Conservation (phyloP, 2,329 filamentous ascomycete genomes). For the Exserohilum rostratum region DNA sequence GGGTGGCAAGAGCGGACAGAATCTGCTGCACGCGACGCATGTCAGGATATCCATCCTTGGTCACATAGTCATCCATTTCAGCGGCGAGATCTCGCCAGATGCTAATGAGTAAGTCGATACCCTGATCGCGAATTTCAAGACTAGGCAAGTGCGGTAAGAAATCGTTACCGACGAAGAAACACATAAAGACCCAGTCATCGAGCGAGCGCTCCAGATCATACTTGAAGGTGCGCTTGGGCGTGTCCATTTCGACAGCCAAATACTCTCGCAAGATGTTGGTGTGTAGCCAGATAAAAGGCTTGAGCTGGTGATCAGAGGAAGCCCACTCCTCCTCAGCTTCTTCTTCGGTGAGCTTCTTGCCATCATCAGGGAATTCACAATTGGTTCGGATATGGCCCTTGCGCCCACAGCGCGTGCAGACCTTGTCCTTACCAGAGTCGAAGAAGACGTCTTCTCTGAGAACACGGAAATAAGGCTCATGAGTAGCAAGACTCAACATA, state of each 20-base stretch:
- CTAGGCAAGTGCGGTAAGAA: slow-evolving; percentile 97
- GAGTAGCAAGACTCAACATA: slow-evolving; percentile 95
- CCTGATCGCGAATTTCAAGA: slow-evolving; percentile 94
- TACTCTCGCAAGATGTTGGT: slow-evolving; percentile 92
- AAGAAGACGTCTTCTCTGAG: slow-evolving; percentile 96
- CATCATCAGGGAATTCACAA: slow-evolving; percentile 59
- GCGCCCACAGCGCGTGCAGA: slow-evolving; percentile 91
- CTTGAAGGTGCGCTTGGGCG: slow-evolving; percentile 80
- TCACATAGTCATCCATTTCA: slow-evolving; percentile 92
- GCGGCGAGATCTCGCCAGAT: slow-evolving; percentile 96
- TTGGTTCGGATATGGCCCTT: slow-evolving; percentile 87
- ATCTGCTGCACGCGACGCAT: slow-evolving; percentile 86
- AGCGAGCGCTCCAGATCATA: slow-evolving; percentile 94
- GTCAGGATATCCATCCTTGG: slow-evolving; percentile 91
- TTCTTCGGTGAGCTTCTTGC: slow-evolving; percentile 81
- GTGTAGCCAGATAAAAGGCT: slow-evolving; percentile 98
- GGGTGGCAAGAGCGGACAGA: slow-evolving; percentile 82
- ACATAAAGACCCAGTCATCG: slow-evolving; percentile 99
- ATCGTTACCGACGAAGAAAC: slow-evolving; percentile 98
- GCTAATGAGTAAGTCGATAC: slow-evolving; percentile 93
- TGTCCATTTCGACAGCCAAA: slow-evolving; percentile 83
- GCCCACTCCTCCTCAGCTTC: slow-evolving; percentile 62
- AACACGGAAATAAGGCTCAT: slow-evolving; percentile 96
- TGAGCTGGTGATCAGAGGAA: slow-evolving; percentile 59
- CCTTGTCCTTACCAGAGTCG: slow-evolving; percentile 80